A percentile compares a stretch with the other conserved stretches of the same genome.
These are phyloP conservation scores for Trichocladium antarcticum DNA, from an alignment of 495 filamentous ascomycete genomes.

Conservation along the genomic window DNA sequence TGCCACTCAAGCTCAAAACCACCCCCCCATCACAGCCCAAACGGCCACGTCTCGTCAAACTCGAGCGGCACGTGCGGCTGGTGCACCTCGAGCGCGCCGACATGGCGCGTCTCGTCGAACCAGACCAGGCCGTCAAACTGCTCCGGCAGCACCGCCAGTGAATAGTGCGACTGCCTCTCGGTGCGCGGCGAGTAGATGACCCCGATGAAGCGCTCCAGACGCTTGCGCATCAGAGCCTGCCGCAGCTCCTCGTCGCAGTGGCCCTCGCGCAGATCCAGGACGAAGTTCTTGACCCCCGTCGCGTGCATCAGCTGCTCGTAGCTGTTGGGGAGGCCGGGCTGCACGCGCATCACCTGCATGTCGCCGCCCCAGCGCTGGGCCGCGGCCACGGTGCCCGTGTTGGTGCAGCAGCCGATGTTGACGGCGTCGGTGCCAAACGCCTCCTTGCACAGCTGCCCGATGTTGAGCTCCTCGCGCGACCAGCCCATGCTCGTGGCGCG, in stretches of 20 bases:
- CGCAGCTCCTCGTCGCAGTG: conserved; percentile 29
- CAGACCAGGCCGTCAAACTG: conserved; percentile 49
- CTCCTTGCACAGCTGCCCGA: conserved; percentile 48
- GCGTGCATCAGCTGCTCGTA: conserved; percentile 30
- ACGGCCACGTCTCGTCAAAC: conserved; percentile 47
- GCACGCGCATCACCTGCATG: conserved; percentile 41
- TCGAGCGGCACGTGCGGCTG: conserved; percentile 39
- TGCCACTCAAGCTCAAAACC: neutral
- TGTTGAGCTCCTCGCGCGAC: conserved; percentile 41
- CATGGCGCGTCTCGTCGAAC: conserved; percentile 45
- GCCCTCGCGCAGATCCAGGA: conserved; percentile 39
- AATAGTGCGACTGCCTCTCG: conserved; percentile 46
- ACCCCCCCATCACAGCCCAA: conserved; percentile 32
- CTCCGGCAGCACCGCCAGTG: conserved; percentile 40
- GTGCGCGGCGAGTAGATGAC: conserved; percentile 50
- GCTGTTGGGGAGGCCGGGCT: conserved; percentile 21
- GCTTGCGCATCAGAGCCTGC: conserved; percentile 29
- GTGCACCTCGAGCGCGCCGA: conserved; percentile 40
- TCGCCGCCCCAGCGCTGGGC: conserved; percentile 47
- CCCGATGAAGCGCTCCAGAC: conserved; percentile 47
- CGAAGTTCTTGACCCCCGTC: conserved; percentile 33
- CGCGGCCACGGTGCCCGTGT: conserved; percentile 48
- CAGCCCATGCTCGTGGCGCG: conserved; percentile 45
- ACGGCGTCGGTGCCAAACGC: conserved; percentile 37
- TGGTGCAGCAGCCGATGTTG: conserved; percentile 42